These are phyloP conservation scores for Neoboletus magnificus DNA, from an alignment of 768 basidiomycete species.

Conservation along the genomic window DNA sequence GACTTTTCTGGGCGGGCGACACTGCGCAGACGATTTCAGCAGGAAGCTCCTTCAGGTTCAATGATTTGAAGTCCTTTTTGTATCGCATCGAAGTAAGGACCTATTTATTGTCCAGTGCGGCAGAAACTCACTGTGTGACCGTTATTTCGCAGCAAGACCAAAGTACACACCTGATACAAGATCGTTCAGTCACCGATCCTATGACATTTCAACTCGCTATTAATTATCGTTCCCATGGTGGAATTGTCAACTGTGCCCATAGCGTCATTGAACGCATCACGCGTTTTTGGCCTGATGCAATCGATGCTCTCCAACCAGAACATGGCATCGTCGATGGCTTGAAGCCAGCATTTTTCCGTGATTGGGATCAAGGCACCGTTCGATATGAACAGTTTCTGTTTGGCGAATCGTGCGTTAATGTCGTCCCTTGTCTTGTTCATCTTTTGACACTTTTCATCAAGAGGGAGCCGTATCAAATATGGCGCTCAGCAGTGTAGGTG, in stretches of 20 bases:
- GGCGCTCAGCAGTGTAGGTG: slow-evolving; percentile 64
- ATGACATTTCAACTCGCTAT: too few relatives aligned
- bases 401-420: slow-evolving; percentile 39
- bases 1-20: too few relatives aligned
- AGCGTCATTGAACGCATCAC: too few relatives aligned
- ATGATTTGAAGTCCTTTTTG: too few relatives aligned
- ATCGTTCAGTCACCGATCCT: too few relatives aligned
- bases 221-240: too few relatives aligned
- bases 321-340: slow-evolving; percentile 50
- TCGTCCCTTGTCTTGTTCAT: not conserved
- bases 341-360: slow-evolving; percentile 56
- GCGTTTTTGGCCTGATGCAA: slow-evolving; percentile 60
- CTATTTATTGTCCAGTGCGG: not conserved
- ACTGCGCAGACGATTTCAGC: slow-evolving; percentile 50
- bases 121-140: not conserved
- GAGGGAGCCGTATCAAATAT: slow-evolving; percentile 51
- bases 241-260: too few relatives aligned
- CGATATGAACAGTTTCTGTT: too few relatives aligned
- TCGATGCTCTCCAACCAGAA: slow-evolving; percentile 58
- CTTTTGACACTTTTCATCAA: slow-evolving; percentile 21
- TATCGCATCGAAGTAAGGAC: too few relatives aligned
- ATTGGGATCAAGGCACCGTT: slow-evolving; percentile 42
- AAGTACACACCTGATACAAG: slow-evolving; percentile 4
- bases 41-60: slow-evolving; percentile 61
- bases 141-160: slow-evolving; percentile 21